phyloP scores from a whole-genome alignment of 1,284 basidiomycete species.

The Earliella scabrosa region DNA sequence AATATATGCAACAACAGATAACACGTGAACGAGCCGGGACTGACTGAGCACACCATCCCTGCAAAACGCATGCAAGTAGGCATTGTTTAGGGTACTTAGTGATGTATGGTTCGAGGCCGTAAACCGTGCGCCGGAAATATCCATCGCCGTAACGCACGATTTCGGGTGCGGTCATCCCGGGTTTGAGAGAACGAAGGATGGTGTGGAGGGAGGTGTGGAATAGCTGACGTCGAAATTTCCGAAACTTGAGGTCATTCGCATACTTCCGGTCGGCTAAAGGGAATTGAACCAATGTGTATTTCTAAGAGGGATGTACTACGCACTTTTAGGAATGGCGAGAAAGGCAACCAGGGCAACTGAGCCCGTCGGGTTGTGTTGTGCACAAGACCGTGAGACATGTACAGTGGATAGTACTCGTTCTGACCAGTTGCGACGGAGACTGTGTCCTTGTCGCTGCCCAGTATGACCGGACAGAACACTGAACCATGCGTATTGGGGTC shows the following conservation, averaged over 20 bases:
- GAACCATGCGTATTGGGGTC: slow-evolving; percentile 2
- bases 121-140: slow-evolving; percentile 27
- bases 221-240: slow-evolving; percentile 18
- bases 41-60: slow-evolving; percentile 35
- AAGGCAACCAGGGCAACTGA: slow-evolving; percentile 26
- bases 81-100: slow-evolving; percentile 37
- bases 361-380: slow-evolving; percentile 25
- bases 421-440: slow-evolving; percentile 27
- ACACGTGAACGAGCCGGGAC: too few relatives aligned
- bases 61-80: slow-evolving; percentile 26
- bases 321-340: slow-evolving; percentile 29
- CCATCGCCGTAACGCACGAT: slow-evolving; percentile 28
- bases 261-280: background rate
- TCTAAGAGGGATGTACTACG: background rate
- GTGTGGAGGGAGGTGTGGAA: slow-evolving; percentile 22
- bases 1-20: too few relatives aligned
- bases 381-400: slow-evolving; percentile 24
- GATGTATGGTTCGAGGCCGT: slow-evolving; percentile 34
- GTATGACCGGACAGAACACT: slow-evolving; percentile 28
- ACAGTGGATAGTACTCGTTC: slow-evolving; percentile 27
- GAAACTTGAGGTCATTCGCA: slow-evolving; percentile 1
- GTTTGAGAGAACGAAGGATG: slow-evolving; percentile 20
- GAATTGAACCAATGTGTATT: background rate
- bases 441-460: slow-evolving; percentile 30
- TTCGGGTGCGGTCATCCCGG: slow-evolving; percentile 27